A percentile compares a stretch with the other conserved stretches of the same genome.
Evolutionary conservation across 2,329 filamentous ascomycete genomes (phyloP).

Genomic region (Aspergillus eucalypticola): DNA sequence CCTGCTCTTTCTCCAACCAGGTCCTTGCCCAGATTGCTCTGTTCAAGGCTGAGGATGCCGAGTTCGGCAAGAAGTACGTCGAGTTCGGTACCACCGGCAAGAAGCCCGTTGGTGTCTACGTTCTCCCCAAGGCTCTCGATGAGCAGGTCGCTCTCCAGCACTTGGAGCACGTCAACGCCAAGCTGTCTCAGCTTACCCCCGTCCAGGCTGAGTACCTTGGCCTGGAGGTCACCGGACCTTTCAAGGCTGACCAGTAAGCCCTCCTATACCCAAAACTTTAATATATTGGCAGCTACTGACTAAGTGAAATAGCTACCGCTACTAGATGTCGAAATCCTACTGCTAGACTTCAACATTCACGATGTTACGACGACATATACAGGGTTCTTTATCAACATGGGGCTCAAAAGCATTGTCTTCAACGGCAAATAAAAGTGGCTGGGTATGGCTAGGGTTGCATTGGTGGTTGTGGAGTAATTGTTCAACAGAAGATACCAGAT

Average conservation of each 20-base stretch:
- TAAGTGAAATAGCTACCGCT: conserved; percentile 56
- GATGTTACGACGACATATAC: conserved; percentile 59
- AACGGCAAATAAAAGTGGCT: conserved; percentile 57
- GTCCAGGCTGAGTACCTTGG: conserved; percentile 95
- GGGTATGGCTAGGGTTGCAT: conserved; percentile 22
- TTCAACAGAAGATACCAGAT: conserved; percentile 32
- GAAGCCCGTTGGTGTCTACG: conserved; percentile 90
- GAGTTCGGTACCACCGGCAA: conserved; percentile 93
- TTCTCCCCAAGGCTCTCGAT: conserved; percentile 97
- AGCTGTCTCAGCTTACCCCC: conserved; percentile 81
- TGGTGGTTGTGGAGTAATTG: conserved; percentile 26
- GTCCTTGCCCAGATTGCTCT: conserved; percentile 98
- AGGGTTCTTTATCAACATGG: conserved; percentile 44
- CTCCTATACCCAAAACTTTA: neutral
- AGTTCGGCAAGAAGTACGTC: conserved; percentile 88
- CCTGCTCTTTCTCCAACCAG: conserved; percentile 99
- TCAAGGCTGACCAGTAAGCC: conserved; percentile 86
- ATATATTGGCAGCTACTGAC: neutral
- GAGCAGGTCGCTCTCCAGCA: conserved; percentile 97
- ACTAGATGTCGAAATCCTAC: conserved; percentile 56
- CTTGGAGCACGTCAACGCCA: conserved; percentile 87
- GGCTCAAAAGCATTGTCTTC: conserved; percentile 59
- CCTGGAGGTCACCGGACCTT: conserved; percentile 82
- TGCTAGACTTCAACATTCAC: conserved; percentile 57
- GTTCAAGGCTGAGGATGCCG: conserved; percentile 86